These are phyloP conservation scores for Fomitopsis serialis DNA, from an alignment of 768 basidiomycete species.

Conservation along the genomic window DNA sequence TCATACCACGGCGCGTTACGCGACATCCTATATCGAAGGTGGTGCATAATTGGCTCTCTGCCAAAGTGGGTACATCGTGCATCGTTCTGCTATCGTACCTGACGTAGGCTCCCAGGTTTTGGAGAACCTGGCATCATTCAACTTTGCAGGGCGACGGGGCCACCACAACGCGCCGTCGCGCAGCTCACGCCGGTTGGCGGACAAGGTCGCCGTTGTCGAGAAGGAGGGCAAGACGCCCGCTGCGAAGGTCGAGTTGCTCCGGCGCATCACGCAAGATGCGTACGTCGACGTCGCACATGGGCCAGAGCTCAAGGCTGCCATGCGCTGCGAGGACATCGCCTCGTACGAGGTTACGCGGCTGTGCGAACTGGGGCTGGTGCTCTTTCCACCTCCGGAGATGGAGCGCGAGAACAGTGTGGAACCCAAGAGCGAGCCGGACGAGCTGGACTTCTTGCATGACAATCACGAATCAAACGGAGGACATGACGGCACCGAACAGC, in stretches of 20 bases:
- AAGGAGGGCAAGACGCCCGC: slow-evolving; percentile 9
- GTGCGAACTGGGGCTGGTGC: slow-evolving; percentile 41
- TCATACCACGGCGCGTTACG: slow-evolving; percentile 38
- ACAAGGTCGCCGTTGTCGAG: slow-evolving; percentile 14
- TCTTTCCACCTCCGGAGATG: slow-evolving; percentile 21
- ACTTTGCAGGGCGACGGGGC: slow-evolving; percentile 33
- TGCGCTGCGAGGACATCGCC: slow-evolving; percentile 40
- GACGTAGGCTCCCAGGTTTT: slow-evolving; percentile 32
- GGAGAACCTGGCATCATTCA: slow-evolving; percentile 36
- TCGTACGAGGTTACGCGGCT: slow-evolving; percentile 43
- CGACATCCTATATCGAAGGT: slow-evolving; percentile 43
- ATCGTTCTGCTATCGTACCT: slow-evolving; percentile 1
- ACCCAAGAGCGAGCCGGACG: slow-evolving; percentile 2
- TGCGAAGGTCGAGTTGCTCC: slow-evolving; percentile 18
- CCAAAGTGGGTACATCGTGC: slow-evolving; percentile 39
- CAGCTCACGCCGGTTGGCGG: slow-evolving; percentile 17
- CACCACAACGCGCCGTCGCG: slow-evolving; percentile 37
- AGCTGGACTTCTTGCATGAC: background rate
- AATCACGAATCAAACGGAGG: background rate
- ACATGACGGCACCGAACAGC: background rate
- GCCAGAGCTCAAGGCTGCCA: slow-evolving; percentile 30
- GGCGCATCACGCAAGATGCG: slow-evolving; percentile 27
- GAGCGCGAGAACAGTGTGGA: background rate
- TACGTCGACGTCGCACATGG: slow-evolving; percentile 34
- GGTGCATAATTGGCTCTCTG: slow-evolving; percentile 44